Base-by-base conservation (phyloP, 139 green algal species). In the Zygnema cylindricum region DNA sequence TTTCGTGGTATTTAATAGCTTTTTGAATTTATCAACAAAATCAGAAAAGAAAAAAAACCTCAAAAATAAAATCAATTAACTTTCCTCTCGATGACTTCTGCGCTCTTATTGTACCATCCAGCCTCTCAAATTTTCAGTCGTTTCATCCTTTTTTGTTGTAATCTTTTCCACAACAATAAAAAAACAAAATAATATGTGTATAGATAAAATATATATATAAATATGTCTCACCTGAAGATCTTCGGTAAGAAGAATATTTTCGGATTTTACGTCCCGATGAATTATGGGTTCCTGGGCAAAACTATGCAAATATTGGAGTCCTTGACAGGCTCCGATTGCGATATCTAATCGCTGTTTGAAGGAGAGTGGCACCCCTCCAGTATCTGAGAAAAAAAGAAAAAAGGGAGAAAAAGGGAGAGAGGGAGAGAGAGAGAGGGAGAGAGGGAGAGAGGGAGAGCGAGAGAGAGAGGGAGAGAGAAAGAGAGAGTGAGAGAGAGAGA, bases 221-320 rank as follows among this genome's bases (percentile, higher is more conserved):
- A n/a, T n/a, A n/a, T n/a, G n/a, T n/a, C n/a, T n/a, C 38, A 84
- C 82, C 33, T 86, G 16, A 1, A 88, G 71, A 16, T 87, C 63
- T 39, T 33, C 38, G 30, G 21, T 38, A 55, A 88, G 75, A 76
- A 88, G 83, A 40, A 88, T 88, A 69, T 88, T 88, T 16, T 83
- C 75, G 1, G 83, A 88, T 76, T 90, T 90, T 39, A 90, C 85
- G 36, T 90, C 85, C 7, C 85, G 76, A 40, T 90, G 85, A 69
- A 90, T 90, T 73, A 90, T 86, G 43, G 36, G n/a, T 7, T 87
- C 38, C 39, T 36, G 39, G 16, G 77, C 85, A 3, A 76, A 76
- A 21, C 76, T 87, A 40, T 90, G 85, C n/a, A 90, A 76, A 76
- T 90, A 90, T 42, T 76, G 77, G 36, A 90, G 76, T 32, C 77